phyloP scores from a whole-genome alignment of 2,329 filamentous ascomycete genomes.

The Alternaria longipes region DNA sequence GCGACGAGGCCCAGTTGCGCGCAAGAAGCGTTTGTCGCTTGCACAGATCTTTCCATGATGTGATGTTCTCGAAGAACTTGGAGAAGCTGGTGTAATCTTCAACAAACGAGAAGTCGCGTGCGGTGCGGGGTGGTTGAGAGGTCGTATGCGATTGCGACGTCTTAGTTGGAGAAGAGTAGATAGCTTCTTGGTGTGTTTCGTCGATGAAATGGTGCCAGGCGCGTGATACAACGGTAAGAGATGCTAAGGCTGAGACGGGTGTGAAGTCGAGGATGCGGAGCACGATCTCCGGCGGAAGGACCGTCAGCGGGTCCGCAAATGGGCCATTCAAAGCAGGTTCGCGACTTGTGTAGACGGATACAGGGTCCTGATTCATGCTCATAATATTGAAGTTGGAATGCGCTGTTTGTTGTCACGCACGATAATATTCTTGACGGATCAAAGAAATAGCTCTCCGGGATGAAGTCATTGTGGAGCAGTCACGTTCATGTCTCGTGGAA shows the following conservation, averaged over 20 bases:
- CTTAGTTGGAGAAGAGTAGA: constrained; percentile 13
- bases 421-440: constrained; percentile 2
- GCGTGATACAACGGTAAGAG: constrained; percentile 9
- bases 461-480: constrained; percentile 22
- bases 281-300: constrained; percentile 15
- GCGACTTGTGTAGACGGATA: background rate
- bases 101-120: constrained; percentile 10
- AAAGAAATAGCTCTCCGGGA: constrained; percentile 7
- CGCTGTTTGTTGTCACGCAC: constrained; percentile 1
- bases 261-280: constrained; percentile 19
- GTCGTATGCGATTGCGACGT: constrained; percentile 3
- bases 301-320: constrained; percentile 13
- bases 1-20: constrained; percentile 6
- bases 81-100: constrained; percentile 13
- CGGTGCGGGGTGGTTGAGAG: background rate
- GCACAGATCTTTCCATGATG: constrained; percentile 17
- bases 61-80: constrained; percentile 8
- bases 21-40: constrained; percentile 9
- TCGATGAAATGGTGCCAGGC: constrained; percentile 20
- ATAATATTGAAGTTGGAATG: background rate
- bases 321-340: background rate
- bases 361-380: background rate
- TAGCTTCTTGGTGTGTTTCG: constrained; percentile 9
- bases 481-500: constrained; percentile 3
- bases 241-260: constrained; percentile 8